Evolutionary conservation across 495 filamentous ascomycete species (phyloP).

Genomic region (Podospora comata): DNA sequence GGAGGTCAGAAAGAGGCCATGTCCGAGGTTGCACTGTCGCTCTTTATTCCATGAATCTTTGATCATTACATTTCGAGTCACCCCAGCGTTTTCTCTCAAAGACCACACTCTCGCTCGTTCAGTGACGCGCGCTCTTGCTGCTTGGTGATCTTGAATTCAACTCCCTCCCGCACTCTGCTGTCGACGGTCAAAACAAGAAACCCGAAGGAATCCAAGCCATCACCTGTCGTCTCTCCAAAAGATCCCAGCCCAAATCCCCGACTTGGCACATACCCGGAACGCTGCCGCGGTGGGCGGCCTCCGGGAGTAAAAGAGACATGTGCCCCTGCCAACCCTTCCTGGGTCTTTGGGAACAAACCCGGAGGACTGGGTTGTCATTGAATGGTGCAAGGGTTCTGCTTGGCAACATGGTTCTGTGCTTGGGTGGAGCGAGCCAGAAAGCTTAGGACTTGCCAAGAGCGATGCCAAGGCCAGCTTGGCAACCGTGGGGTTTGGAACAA

Average conservation of each 20-base stretch:
- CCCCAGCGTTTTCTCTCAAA: no score
- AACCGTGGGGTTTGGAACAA: neutral
- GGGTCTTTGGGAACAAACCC: neutral
- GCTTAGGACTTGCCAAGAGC: neutral
- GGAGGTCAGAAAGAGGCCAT: no score
- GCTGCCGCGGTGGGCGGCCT: neutral
- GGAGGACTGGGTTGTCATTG: neutral
- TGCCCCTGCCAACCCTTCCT: neutral
- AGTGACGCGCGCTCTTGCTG: no score
- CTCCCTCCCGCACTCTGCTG: neutral
- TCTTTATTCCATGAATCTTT: no score
- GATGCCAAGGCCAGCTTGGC: neutral
- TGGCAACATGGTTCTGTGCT: neutral
- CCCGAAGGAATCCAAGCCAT: neutral
- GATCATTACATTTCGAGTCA: no score
- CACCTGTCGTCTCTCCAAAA: neutral
- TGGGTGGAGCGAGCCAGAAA: constrained; percentile 1
- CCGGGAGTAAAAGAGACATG: neutral
- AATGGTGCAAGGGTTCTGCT: neutral
- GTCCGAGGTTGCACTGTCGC: no score
- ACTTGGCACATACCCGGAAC: neutral
- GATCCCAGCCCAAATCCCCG: neutral
- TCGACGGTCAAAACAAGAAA: no score
- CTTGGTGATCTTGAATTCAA: neutral
- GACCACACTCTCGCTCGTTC: no score